Conservation (phyloP, 2,329 filamentous ascomycete genomes). For the Trichoderma sp. region DNA sequence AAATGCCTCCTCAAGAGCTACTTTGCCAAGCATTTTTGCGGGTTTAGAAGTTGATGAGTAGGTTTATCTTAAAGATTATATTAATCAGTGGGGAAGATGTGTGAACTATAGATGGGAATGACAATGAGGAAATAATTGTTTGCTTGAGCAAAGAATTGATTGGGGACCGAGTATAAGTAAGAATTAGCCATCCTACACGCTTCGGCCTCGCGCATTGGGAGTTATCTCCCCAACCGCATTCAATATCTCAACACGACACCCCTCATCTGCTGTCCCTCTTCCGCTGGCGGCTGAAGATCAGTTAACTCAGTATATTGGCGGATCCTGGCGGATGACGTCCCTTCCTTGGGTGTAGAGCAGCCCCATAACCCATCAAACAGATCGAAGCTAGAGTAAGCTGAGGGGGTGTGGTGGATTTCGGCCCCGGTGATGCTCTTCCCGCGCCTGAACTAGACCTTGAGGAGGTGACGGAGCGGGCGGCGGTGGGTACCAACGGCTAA, state of each 20-base stretch:
- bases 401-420: background rate
- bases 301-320: background rate
- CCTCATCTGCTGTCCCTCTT: slow-evolving; percentile 8
- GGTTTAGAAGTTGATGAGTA: background rate
- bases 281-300: slow-evolving; percentile 10
- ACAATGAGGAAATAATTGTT: background rate
- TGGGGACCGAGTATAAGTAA: background rate
- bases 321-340: background rate
- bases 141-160: background rate
- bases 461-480: background rate
- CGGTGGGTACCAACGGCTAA: slow-evolving; percentile 14
- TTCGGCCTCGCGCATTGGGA: background rate
- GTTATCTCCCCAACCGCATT: background rate
- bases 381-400: background rate
- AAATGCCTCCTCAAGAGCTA: slow-evolving; percentile 64
- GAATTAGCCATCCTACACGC: background rate
- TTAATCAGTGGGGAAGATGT: background rate
- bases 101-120: background rate
- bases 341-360: background rate
- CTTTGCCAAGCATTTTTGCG: slow-evolving; percentile 56
- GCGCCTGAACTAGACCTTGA: background rate
- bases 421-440: background rate
- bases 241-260: background rate
- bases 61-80: background rate
- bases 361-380: background rate